Conservation (phyloP, 2,329 filamentous ascomycete genomes). For the Beauveria scarabaeidicola region DNA sequence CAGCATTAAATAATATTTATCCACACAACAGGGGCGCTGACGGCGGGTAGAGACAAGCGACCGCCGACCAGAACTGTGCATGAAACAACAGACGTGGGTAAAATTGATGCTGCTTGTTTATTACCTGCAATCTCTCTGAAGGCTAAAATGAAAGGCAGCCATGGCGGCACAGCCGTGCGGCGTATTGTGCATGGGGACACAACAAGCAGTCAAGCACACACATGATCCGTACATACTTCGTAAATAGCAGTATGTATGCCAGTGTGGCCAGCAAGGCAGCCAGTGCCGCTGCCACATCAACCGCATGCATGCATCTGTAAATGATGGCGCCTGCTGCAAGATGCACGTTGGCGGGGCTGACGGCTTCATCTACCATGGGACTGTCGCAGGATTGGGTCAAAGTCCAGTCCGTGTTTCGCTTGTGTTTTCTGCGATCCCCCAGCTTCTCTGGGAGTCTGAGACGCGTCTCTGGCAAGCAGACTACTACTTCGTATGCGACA, state of each 20-base stretch:
- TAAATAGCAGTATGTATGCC: not conserved
- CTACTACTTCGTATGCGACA: not conserved
- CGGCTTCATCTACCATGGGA: not conserved
- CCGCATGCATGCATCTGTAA: conserved; percentile 4
- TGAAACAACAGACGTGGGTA: not conserved
- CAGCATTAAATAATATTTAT: not conserved
- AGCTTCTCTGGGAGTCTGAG: not conserved
- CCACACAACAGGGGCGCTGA: not conserved
- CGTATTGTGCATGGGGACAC: not conserved
- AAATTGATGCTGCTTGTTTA: no score
- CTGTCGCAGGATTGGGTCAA: conserved; percentile 5
- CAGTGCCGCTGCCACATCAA: not conserved
- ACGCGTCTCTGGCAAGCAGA: not conserved
- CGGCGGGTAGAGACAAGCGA: not conserved
- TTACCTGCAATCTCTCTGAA: no score
- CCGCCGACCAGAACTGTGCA: not conserved
- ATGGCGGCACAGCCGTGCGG: not conserved
- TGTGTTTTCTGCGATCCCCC: not conserved
- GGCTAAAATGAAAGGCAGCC: no score
- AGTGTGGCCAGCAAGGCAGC: not conserved
- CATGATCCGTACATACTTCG: not conserved
- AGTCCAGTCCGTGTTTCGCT: conserved; percentile 7
- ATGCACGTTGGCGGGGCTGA: conserved; percentile 4
- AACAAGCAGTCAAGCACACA: not conserved
- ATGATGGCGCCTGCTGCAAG: not conserved